These are phyloP conservation scores for Pestalotiopsis sp. DNA, from an alignment of 2,329 filamentous ascomycete genomes.

Conservation along the genomic window DNA sequence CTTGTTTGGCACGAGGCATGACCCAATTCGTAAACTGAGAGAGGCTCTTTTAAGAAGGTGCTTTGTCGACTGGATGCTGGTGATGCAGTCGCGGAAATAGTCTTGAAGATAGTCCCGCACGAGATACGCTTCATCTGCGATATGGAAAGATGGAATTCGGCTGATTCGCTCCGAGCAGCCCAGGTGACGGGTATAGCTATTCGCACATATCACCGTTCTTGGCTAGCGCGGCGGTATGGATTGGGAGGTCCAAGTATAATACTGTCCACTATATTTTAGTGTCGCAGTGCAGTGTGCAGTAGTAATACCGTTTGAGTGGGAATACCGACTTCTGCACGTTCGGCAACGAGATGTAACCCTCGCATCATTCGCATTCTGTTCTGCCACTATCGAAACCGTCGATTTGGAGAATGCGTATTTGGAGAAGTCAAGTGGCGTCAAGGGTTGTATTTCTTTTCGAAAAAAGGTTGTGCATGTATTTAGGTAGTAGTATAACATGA, in stretches of 20 bases:
- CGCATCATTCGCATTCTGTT: not conserved
- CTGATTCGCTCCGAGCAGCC: not conserved
- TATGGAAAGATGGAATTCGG: not conserved
- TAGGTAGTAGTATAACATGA: not conserved
- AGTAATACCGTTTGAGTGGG: not conserved
- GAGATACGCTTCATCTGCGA: not conserved
- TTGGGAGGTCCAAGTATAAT: not conserved
- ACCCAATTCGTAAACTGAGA: not conserved
- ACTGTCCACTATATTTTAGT: not conserved
- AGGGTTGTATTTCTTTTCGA: not conserved
- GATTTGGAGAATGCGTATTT: too few species aligned
- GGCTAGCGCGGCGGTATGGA: not conserved
- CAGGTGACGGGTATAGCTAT: not conserved
- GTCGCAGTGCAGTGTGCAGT: not conserved
- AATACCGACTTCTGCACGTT: not conserved
- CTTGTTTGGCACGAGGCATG: not conserved
- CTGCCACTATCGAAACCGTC: not conserved
- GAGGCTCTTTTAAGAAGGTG: conserved; percentile 1
- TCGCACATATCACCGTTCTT: not conserved
- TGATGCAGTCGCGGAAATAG: not conserved
- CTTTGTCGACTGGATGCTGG: not conserved
- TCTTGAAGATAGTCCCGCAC: not conserved
- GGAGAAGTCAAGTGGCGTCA: not conserved
- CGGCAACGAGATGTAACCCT: not conserved
- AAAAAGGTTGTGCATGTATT: not conserved